These are phyloP conservation scores for Echium plantagineum DNA, from an alignment of 257 asterid genomes.

Conservation along the genomic window DNA sequence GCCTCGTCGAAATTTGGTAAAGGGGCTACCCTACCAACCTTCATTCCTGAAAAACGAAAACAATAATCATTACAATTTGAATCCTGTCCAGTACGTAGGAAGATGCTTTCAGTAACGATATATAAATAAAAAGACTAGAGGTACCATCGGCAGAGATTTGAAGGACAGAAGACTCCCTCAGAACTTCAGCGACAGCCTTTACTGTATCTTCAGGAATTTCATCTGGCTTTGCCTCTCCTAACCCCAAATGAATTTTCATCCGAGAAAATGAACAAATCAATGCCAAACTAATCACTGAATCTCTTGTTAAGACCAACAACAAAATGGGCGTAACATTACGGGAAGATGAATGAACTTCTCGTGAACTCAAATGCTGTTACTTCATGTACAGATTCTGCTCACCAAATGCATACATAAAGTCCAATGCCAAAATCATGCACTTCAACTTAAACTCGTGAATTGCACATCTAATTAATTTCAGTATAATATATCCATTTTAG, in stretches of 20 bases:
- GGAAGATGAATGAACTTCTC: not conserved
- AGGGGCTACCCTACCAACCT: conserved; percentile 67
- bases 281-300: conserved; percentile 73
- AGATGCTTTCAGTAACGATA: not conserved
- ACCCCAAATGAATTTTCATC: conserved; percentile 65
- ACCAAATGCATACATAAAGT: no score
- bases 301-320: conserved; percentile 41
- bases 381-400: no score
- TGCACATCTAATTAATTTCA: not conserved
- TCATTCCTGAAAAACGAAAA: conserved; percentile 35
- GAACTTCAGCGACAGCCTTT: conserved; percentile 62
- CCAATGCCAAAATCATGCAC: not conserved
- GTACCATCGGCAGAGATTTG: conserved; percentile 86
- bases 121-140: conserved; percentile 7
- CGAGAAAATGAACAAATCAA: conserved; percentile 71
- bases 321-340: not conserved
- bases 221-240: conserved; percentile 68
- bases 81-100: not conserved
- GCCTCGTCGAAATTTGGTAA: conserved; percentile 73
- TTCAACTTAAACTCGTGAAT: not conserved
- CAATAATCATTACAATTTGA: conserved; percentile 1
- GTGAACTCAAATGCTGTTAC: not conserved
- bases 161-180: conserved; percentile 62
- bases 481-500: not conserved
- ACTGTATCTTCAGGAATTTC: conserved; percentile 63